Percentiles rank a stretch among this genome's conserved stretches.
phyloP scores from a whole-genome alignment of 441 rosid genomes.

The Biscutella laevigata region DNA sequence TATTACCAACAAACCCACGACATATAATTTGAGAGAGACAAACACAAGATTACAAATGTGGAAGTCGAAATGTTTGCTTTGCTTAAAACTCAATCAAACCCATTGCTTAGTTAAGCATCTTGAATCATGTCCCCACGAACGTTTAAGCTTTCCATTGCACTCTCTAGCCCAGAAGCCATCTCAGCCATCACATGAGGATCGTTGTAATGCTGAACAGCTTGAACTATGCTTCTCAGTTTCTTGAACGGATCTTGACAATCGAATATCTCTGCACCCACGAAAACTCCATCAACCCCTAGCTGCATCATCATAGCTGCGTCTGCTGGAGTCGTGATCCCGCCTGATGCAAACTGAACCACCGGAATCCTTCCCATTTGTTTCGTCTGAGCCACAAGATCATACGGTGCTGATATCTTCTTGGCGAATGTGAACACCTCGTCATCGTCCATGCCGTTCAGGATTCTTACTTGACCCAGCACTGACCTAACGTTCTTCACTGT shows the following conservation, averaged over 20 bases:
- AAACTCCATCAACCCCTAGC: slow-evolving; percentile 74
- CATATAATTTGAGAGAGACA: neutral
- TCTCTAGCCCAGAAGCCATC: slow-evolving; percentile 48
- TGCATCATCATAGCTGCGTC: slow-evolving; percentile 88
- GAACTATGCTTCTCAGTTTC: slow-evolving; percentile 47
- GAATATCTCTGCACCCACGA: slow-evolving; percentile 57
- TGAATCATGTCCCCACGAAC: slow-evolving; percentile 49
- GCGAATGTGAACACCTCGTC: slow-evolving; percentile 76
- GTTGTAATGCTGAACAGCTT: slow-evolving; percentile 74
- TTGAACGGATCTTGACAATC: slow-evolving; percentile 49
- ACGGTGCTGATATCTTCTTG: slow-evolving; percentile 59
- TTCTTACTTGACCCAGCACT: slow-evolving; percentile 59
- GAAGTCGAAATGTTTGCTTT: neutral
- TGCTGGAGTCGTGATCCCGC: slow-evolving; percentile 72
- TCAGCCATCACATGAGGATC: slow-evolving; percentile 71
- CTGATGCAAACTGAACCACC: slow-evolving; percentile 65
- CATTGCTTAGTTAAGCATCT: slow-evolving; percentile 24
- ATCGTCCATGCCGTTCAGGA: slow-evolving; percentile 76
- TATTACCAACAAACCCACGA: neutral
- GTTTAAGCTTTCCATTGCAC: slow-evolving; percentile 38
- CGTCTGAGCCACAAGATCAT: slow-evolving; percentile 68
- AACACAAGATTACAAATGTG: neutral
- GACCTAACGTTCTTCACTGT: slow-evolving; percentile 62
- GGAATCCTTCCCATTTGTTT: slow-evolving; percentile 88
- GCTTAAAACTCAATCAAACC: slow-evolving; percentile 11